These are phyloP conservation scores for Fomitopsis pinicola DNA, from an alignment of 1,284 basidiomycete genomes.

Conservation along the genomic window DNA sequence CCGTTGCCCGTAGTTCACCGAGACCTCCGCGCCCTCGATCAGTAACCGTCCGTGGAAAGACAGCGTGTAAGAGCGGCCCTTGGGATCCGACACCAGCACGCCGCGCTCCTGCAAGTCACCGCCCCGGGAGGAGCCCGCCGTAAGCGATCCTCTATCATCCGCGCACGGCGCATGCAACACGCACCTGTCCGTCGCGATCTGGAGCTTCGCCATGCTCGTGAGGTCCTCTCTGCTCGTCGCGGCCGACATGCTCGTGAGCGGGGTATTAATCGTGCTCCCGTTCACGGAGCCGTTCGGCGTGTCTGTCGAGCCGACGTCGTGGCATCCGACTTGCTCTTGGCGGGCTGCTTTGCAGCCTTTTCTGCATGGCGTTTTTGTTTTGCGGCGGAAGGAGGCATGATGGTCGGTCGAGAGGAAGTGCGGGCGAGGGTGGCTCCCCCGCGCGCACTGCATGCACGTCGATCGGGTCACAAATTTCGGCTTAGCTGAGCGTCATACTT, in stretches of 20 bases:
- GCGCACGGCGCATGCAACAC: conserved; percentile 14
- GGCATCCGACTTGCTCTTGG: conserved; percentile 39
- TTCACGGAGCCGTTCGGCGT: conserved; percentile 65
- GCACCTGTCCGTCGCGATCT: conserved; percentile 83
- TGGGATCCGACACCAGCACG: conserved; percentile 89
- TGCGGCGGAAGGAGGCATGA: conserved; percentile 73
- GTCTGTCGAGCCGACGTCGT: conserved; percentile 40
- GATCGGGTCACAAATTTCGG: conserved; percentile 21
- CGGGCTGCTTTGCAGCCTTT: conserved; percentile 78
- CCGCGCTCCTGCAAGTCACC: conserved; percentile 59
- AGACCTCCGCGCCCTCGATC: conserved; percentile 81
- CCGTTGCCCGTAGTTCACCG: conserved; percentile 96
- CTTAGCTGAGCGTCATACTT: conserved; percentile 17
- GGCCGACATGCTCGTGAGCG: conserved; percentile 73
- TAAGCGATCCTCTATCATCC: not conserved
- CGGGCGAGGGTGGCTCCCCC: not conserved
- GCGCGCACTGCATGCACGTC: conserved; percentile 6
- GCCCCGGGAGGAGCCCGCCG: not conserved
- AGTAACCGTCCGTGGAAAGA: conserved; percentile 97
- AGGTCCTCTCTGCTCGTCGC: conserved; percentile 74
- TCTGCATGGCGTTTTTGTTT: conserved; percentile 87
- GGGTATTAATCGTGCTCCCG: conserved; percentile 62
- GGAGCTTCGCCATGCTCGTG: conserved; percentile 81
- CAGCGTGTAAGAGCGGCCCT: conserved; percentile 88
- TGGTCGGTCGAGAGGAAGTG: conserved; percentile 7